These are phyloP conservation scores for Trypanosoma caninum DNA, from an alignment of 208 protist genomes.

Conservation along the genomic window DNA sequence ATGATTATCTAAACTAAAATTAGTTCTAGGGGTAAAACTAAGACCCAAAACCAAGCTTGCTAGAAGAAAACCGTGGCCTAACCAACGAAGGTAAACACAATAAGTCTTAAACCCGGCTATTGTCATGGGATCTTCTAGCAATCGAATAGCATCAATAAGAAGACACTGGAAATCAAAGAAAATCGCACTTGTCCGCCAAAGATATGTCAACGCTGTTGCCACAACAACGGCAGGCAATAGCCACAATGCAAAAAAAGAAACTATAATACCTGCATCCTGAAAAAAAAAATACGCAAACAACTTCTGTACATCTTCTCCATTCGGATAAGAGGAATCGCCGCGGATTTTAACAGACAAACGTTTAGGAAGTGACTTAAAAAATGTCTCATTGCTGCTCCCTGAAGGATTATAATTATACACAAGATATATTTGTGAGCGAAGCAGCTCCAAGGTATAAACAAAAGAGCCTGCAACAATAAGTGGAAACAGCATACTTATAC, in stretches of 20 bases:
- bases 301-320: constrained; percentile 31
- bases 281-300: constrained; percentile 58
- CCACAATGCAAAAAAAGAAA: constrained; percentile 61
- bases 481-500: constrained; percentile 47
- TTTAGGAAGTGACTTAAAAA: neutral
- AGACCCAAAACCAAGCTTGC: constrained; percentile 52
- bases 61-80: constrained; percentile 44
- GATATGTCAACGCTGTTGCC: constrained; percentile 46
- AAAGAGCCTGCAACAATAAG: constrained; percentile 39
- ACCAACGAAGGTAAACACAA: constrained; percentile 36
- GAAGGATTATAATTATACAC: constrained; percentile 32
- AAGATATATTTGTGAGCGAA: constrained; percentile 66
- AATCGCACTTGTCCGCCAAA: constrained; percentile 56
- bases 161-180: constrained; percentile 46
- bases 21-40: constrained; percentile 48
- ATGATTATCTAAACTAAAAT: constrained; percentile 29
- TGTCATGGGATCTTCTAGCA: constrained; percentile 70
- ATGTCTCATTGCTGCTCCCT: neutral
- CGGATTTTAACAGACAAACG: constrained; percentile 17
- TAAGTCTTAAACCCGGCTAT: constrained; percentile 42
- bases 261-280: constrained; percentile 55
- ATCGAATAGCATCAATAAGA: constrained; percentile 47
- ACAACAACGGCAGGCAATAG: constrained; percentile 53
- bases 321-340: constrained; percentile 25
- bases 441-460: constrained; percentile 50